Base-by-base conservation (phyloP, 2,329 filamentous ascomycete species). In the Paraphaeosphaeria sporulosa region DNA sequence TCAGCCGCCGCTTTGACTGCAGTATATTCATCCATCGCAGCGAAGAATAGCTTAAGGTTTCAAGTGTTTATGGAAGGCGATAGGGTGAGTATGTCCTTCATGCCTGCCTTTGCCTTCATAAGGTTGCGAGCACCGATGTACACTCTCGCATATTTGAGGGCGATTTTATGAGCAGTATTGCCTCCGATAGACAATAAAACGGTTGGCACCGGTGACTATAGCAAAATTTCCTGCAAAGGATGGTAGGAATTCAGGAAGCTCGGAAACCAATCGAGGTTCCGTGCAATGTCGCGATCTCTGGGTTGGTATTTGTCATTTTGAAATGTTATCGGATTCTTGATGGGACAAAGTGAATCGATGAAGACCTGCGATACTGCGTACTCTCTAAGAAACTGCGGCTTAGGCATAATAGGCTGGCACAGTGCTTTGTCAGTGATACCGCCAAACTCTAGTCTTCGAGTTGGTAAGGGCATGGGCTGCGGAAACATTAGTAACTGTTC, bases 1-100 rank as follows among this genome's bases (percentile, higher is more conserved):
- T 74, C 63, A 2, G 76, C 80, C 3, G 77, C 71, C 1, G 71
- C 47, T 58, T 76, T 79, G 61, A 83, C 76, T 1, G 71, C 75
- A 0, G 64, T 55, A 23, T 83, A 71, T 61, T 83, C 76, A 72
- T 52, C 80, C 72, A 17, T 63, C 30, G 58, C 64, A 0, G 55
- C 40, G 30, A 82, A 67, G 0, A 69, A 68, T 5, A 77, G 79
- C 9, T 79, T 65, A 0, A 83, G 71, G 4, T 58, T 55, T 13
- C 27, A 40, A 9, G 53, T 23, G 25, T 49, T 40, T 21, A 54
- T 40, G 23, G 48, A 52, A 36, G 58, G 53, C 7, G 62, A 61
- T 52, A 38, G 30, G 27, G 46, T 5, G 21, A 55, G 36, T 12
- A 66, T 62, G 44, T 30, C 43, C 19, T 65, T 9, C 42, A 65